Evolutionary conservation across 2,329 filamentous ascomycete genomes (phyloP).

Genomic region (Fragosphaeria purpurea): DNA sequence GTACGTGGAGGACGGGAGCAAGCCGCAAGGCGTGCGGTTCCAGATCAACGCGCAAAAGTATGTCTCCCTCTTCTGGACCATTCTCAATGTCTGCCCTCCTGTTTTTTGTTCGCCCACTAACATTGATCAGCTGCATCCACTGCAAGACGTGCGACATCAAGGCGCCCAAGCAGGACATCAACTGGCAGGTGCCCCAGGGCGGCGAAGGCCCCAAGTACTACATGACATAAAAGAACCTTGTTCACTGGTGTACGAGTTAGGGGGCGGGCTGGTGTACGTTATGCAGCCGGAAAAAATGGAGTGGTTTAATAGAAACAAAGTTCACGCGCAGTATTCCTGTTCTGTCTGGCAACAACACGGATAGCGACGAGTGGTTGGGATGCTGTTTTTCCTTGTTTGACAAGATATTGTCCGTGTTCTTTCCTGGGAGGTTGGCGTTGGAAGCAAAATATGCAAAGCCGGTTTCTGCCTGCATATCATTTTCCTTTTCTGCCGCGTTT

Average conservation of each 20-base stretch:
- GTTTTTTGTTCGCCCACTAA: not conserved
- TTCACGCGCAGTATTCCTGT: too few species aligned
- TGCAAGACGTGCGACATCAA: constrained; percentile 99
- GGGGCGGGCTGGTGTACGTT: not conserved
- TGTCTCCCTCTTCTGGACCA: constrained; percentile 29
- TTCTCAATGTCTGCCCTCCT: constrained; percentile 13
- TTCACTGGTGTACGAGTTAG: not conserved
- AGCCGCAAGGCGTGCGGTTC: constrained; percentile 82
- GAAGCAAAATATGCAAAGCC: too few species aligned
- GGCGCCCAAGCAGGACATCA: constrained; percentile 92
- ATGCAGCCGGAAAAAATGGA: too few species aligned
- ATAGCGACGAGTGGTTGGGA: too few species aligned
- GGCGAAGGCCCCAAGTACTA: constrained; percentile 69
- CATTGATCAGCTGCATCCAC: constrained; percentile 70
- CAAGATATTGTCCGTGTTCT: too few species aligned
- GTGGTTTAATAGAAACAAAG: too few species aligned
- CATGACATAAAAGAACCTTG: constrained; percentile 40
- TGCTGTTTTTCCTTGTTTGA: too few species aligned
- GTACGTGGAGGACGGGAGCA: constrained; percentile 85
- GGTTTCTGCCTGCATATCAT: too few species aligned
- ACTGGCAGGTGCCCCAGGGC: constrained; percentile 90
- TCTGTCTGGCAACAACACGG: too few species aligned
- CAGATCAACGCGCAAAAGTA: constrained; percentile 98
- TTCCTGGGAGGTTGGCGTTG: too few species aligned
- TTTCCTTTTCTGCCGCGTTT: too few species aligned